Conservation (phyloP, 768 basidiomycete species). For the Leccinum longicurvipes region DNA sequence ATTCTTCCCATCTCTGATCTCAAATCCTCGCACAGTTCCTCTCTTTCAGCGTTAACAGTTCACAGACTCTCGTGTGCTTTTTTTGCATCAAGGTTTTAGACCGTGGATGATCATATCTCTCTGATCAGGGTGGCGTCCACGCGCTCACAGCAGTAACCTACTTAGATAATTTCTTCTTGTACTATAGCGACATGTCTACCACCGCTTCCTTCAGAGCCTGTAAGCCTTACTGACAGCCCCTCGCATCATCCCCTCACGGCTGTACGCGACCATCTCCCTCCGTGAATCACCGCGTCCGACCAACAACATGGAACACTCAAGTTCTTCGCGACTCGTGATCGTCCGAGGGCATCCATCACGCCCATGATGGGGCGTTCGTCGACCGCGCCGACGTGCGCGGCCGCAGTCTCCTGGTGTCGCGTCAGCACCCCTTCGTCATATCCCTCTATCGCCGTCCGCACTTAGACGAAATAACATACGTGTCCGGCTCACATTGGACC, state of each 20-base stretch:
- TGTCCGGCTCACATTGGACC: constrained; percentile 21
- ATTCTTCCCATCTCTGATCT: constrained; percentile 12
- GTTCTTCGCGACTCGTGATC: constrained; percentile 19
- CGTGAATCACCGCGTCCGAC: constrained; percentile 6
- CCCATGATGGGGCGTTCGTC: constrained; percentile 3
- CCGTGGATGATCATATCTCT: not conserved
- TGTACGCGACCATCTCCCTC: constrained; percentile 20
- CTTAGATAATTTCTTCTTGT: not conserved
- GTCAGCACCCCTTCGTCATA: not conserved
- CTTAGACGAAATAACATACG: constrained; percentile 20
- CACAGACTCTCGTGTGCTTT: not conserved
- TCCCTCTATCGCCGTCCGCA: constrained; percentile 20
- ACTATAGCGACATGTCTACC: constrained; percentile 1
- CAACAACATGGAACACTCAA: constrained; percentile 21
- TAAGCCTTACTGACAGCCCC: constrained; percentile 1
- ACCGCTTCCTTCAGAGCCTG: constrained; percentile 2
- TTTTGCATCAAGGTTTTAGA: constrained; percentile 15
- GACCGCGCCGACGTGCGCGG: constrained; percentile 8
- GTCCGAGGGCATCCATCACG: constrained; percentile 1
- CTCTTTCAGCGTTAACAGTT: not conserved
- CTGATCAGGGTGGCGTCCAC: not conserved
- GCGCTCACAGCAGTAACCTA: too few species aligned
- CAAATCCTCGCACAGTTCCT: not conserved
- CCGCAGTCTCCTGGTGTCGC: constrained; percentile 8
- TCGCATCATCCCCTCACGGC: constrained; percentile 16